Base-by-base conservation (phyloP, 1,284 basidiomycete genomes). In the Cryptococcus sp. region DNA sequence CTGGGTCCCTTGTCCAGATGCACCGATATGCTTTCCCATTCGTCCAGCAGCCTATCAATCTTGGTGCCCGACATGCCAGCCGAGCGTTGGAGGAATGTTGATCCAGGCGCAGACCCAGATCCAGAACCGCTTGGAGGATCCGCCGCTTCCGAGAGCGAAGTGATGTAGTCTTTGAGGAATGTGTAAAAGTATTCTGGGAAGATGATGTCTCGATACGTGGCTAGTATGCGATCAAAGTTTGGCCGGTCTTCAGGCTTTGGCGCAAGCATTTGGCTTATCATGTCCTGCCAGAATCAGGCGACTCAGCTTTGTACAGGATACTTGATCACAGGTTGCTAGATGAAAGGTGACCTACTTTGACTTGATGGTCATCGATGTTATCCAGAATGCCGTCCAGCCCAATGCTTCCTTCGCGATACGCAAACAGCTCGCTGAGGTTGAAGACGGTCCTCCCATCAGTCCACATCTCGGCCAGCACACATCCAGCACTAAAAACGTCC, bases 401-500 rank as follows among this genome's bases (percentile, higher is more conserved):
- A 53, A 90, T 84, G 65, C 93, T 89, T 2, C 91, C 91, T 66
- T 90, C 88, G 22, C 93, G 83, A 70, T 96, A 99, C 75, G 95
- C 94, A 84, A 93, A 98, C 53, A 99, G 81, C 74, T 98, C 95
- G 71, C 90, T 93, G 47, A 99, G 83, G 0, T 91, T 95, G 81
- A 99, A 99, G 41, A 96, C 84, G 1, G 91, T 91, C 0, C 90
- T 87, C 0, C 96, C 96, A 73, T 99, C 96, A 45, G 94, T 83
- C 82, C 96, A 99, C 60, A 99, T 84, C 78, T 99, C 96, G 0
- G 94, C 92, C 38, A 99, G 86, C 17, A 98, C 94, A 75, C 95
- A 99, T 35, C 96, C 96, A 0, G 87, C 85, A 61, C 93, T 93
- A 73, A 99, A 99, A 53, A 95, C 91, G 75, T 99, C 96, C 96